A percentile compares a stretch with the other conserved stretches of the same genome.
Conservation (phyloP, 306 rosid genomes). For the Casuarina glauca region DNA sequence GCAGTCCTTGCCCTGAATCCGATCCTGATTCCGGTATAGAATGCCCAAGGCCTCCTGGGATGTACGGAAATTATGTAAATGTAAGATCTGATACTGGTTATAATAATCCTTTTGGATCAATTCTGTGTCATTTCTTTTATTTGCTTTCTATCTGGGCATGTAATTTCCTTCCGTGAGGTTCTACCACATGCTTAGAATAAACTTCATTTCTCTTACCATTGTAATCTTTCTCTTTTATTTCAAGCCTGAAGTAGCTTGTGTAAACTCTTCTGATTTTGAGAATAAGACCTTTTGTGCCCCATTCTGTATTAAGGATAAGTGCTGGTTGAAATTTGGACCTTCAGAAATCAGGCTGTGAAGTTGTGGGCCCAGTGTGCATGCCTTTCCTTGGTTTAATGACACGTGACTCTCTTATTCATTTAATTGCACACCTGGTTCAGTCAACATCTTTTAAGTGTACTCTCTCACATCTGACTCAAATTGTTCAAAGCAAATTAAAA, state of each 20-base stretch:
- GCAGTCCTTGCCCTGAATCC: conserved; percentile 86
- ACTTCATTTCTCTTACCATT: not conserved
- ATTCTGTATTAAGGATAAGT: not conserved
- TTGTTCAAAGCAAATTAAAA: not conserved
- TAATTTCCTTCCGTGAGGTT: not conserved
- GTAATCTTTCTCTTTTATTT: not conserved
- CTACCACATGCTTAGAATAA: conserved; percentile 1
- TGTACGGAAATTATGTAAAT: conserved; percentile 94
- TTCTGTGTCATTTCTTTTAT: conserved; percentile 19
- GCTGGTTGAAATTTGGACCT: not conserved
- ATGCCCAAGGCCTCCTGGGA: conserved; percentile 93
- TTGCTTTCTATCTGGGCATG: not conserved
- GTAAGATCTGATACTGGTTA: conserved; percentile 50
- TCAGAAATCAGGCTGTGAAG: conserved; percentile 7
- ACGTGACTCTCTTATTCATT: not conserved
- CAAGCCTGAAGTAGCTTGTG: not conserved
- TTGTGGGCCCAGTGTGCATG: not conserved
- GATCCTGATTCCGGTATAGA: conserved; percentile 71
- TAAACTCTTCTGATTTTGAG: not conserved
- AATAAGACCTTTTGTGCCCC: not conserved
- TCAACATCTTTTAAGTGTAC: not conserved
- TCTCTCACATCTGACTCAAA: not conserved
- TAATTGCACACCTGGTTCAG: not conserved
- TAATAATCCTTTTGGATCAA: conserved; percentile 17
- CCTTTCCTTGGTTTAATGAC: not conserved